A percentile compares a stretch with the other conserved stretches of the same genome.
Conservation (phyloP, 495 filamentous ascomycete species). For the Cetradonia linearis region DNA sequence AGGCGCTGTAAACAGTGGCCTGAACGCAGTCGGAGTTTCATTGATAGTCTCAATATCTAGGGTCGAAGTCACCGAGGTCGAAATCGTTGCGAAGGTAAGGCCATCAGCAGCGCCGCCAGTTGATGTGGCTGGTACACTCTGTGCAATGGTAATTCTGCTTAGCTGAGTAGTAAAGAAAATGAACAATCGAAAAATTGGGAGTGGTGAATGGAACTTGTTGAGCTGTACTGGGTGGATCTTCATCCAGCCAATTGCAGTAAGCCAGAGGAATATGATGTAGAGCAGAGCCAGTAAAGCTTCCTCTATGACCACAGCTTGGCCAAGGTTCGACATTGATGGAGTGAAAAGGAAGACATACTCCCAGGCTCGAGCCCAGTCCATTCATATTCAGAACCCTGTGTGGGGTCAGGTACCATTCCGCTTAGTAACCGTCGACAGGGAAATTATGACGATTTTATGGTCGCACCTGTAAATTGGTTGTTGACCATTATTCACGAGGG, state of each 20-base stretch:
- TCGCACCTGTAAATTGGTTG: constrained; percentile 5
- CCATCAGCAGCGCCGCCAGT: constrained; percentile 14
- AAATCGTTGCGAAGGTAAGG: constrained; percentile 1
- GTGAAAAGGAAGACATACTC: constrained; percentile 15
- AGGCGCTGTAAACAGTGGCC: constrained; percentile 42
- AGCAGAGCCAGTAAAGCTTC: constrained; percentile 8
- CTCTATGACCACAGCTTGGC: neutral
- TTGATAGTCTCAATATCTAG: constrained; percentile 1
- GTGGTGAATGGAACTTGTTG: constrained; percentile 15
- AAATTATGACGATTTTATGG: constrained; percentile 5
- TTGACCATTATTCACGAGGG: neutral
- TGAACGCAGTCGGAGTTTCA: constrained; percentile 20
- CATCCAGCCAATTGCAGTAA: constrained; percentile 10
- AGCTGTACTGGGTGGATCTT: constrained; percentile 5
- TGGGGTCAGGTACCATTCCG: constrained; percentile 1
- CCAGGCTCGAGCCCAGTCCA: neutral
- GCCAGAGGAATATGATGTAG: constrained; percentile 15
- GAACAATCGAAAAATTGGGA: constrained; percentile 19
- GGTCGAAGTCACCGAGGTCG: constrained; percentile 9
- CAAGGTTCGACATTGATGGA: constrained; percentile 9
- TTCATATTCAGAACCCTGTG: constrained; percentile 1
- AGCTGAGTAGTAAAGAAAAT: constrained; percentile 16
- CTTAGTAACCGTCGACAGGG: neutral
- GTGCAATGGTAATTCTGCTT: constrained; percentile 9
- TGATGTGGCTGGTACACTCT: neutral